These are phyloP conservation scores for Saccharum spontaneum DNA, from an alignment of 176 grass and related monocot species.

Conservation along the genomic window DNA sequence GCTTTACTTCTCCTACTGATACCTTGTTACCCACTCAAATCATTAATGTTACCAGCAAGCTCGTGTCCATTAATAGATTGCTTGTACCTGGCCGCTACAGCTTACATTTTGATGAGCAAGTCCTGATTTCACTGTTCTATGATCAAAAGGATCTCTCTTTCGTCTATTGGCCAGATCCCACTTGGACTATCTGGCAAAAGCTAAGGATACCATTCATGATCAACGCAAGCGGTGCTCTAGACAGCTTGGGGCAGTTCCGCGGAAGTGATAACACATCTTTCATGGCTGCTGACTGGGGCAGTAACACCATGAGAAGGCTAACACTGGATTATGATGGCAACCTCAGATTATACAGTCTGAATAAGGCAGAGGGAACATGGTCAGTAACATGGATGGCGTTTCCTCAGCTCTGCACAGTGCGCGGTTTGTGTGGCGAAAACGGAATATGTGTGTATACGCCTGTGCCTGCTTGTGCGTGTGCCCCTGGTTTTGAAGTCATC, in stretches of 20 bases:
- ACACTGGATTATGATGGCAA: constrained; percentile 57
- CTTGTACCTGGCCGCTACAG: constrained; percentile 37
- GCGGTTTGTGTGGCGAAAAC: constrained; percentile 52
- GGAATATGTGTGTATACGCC: constrained; percentile 55
- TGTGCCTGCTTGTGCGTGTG: constrained; percentile 37
- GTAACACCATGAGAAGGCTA: constrained; percentile 23
- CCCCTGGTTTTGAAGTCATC: constrained; percentile 36
- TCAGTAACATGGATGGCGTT: constrained; percentile 57
- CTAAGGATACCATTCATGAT: not conserved
- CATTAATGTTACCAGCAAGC: constrained; percentile 13
- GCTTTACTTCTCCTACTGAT: constrained; percentile 48
- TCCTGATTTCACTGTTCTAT: constrained; percentile 40
- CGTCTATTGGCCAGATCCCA: constrained; percentile 49
- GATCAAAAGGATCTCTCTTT: constrained; percentile 33
- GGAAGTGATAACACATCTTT: constrained; percentile 37
- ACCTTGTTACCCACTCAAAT: constrained; percentile 43
- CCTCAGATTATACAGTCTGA: constrained; percentile 48
- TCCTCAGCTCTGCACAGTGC: constrained; percentile 32
- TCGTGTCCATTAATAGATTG: constrained; percentile 32
- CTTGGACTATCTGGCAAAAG: constrained; percentile 17
- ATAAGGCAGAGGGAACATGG: constrained; percentile 22
- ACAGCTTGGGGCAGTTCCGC: constrained; percentile 18
- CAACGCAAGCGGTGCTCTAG: constrained; percentile 11
- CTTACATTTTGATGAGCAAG: constrained; percentile 42
- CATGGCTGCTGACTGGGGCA: constrained; percentile 39